phyloP scores from a whole-genome alignment of 129 eudicot genomes.

The Logfia minima region DNA sequence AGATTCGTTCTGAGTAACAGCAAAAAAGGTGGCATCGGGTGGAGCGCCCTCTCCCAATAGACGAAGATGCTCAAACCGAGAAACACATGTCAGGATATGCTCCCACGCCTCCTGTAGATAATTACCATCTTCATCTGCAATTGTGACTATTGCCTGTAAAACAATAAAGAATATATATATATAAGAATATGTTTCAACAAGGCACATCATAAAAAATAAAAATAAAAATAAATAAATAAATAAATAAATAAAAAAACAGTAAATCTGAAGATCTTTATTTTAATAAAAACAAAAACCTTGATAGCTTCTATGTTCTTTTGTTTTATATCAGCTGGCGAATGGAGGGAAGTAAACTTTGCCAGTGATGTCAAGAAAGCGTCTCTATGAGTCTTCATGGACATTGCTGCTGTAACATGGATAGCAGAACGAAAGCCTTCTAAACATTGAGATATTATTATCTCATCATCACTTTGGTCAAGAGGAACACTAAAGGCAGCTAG shows the following conservation, averaged over 20 bases:
- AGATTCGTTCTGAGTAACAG: constrained; percentile 59
- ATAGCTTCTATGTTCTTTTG: constrained; percentile 95
- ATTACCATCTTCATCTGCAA: constrained; percentile 98
- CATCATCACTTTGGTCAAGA: constrained; percentile 95
- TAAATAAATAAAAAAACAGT: background rate
- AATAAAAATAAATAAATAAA: too few species aligned
- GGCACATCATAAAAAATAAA: too few species aligned
- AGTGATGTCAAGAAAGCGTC: constrained; percentile 97
- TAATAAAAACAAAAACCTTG: constrained; percentile 60
- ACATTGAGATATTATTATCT: constrained; percentile 61
- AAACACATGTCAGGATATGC: constrained; percentile 93
- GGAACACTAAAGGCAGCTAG: constrained; percentile 99
- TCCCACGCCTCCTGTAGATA: constrained; percentile 98
- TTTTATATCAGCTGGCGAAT: constrained; percentile 96
- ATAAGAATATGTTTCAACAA: constrained; percentile 7
- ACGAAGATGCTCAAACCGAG: constrained; percentile 95
- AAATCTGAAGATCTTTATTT: background rate
- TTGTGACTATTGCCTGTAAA: constrained; percentile 77
- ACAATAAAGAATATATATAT: constrained; percentile 11
- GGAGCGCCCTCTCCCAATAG: constrained; percentile 93
- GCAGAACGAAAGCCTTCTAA: constrained; percentile 89
- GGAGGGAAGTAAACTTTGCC: constrained; percentile 92
- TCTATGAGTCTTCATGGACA: constrained; percentile 99
- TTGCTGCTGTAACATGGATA: constrained; percentile 91
- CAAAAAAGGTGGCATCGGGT: constrained; percentile 90